Conservation (phyloP, 768 basidiomycete species). For the Boletus vinaceobasis region DNA sequence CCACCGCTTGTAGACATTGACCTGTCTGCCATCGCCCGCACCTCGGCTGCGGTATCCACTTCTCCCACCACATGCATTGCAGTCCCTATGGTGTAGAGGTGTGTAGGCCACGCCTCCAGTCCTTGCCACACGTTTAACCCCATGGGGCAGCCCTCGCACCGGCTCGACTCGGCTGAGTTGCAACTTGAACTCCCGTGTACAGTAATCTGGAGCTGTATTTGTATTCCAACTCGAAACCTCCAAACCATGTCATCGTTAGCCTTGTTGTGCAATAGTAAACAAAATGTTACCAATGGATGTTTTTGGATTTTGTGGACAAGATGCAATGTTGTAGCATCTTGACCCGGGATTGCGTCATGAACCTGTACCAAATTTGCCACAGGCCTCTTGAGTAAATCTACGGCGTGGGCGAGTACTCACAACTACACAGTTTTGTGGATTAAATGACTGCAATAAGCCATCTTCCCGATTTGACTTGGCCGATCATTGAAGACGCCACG, state of each 20-base stretch:
- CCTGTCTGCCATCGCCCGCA: conserved; percentile 77
- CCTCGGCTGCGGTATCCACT: conserved; percentile 65
- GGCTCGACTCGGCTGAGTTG: not conserved
- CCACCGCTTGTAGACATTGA: conserved; percentile 40
- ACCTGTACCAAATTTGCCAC: no score
- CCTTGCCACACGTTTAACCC: not conserved
- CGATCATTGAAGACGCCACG: not conserved
- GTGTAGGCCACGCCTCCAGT: not conserved
- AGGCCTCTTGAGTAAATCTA: no score
- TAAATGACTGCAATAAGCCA: no score
- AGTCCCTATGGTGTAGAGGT: conserved; percentile 21
- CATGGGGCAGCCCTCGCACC: not conserved
- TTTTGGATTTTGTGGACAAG: not conserved
- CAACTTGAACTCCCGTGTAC: conserved; percentile 2
- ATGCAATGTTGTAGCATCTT: not conserved
- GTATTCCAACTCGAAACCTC: conserved; percentile 5
- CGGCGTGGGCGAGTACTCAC: no score
- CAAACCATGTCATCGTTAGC: not conserved
- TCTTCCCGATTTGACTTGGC: no score
- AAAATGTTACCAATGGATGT: not conserved
- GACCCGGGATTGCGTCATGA: not conserved
- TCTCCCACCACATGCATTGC: conserved; percentile 38
- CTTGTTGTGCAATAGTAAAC: conserved; percentile 7
- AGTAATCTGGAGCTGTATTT: conserved; percentile 17
- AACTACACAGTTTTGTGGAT: no score